Percentiles rank a stretch among this genome's conserved stretches.
Evolutionary conservation across 2,329 filamentous ascomycete species (phyloP).

Genomic region (Thielaviopsis euricoi): DNA sequence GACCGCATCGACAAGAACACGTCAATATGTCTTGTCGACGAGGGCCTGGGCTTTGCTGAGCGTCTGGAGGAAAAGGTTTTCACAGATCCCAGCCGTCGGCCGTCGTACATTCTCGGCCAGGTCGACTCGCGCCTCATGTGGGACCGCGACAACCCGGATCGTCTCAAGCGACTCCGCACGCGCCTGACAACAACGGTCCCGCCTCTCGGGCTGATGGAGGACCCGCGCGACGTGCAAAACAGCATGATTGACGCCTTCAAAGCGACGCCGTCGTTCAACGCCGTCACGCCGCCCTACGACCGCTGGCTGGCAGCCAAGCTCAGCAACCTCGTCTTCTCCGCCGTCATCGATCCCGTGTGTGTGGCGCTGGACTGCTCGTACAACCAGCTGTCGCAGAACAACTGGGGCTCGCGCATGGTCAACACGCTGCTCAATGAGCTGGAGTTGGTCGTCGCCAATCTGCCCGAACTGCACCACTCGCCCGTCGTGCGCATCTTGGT

Average conservation of each 20-base stretch:
- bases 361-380: conserved; percentile 65
- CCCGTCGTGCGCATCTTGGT: conserved; percentile 39
- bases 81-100: conserved; percentile 43
- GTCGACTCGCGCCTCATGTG: conserved; percentile 31
- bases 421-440: conserved; percentile 60
- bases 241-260: conserved; percentile 8
- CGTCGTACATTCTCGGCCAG: conserved; percentile 60
- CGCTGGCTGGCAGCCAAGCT: conserved; percentile 59
- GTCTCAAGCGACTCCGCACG: conserved; percentile 19
- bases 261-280: conserved; percentile 8
- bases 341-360: conserved; percentile 67
- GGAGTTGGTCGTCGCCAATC: conserved; percentile 46
- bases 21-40: conserved; percentile 61
- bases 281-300: conserved; percentile 20
- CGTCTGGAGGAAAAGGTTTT: conserved; percentile 58
- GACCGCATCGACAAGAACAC: conserved; percentile 52
- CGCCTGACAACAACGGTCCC: conserved; percentile 8
- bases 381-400: conserved; percentile 52
- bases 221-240: conserved; percentile 5
- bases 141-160: conserved; percentile 19
- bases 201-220: conserved; percentile 1
- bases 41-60: conserved; percentile 74
- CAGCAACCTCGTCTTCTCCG: conserved; percentile 58
- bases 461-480: conserved; percentile 57
- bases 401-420: conserved; percentile 47